Evolutionary conservation across 192 early-diverging fungal species (phyloP), one percentile per base, ranked within the genome.

Genomic region (Mortierella antarctica): DNA sequence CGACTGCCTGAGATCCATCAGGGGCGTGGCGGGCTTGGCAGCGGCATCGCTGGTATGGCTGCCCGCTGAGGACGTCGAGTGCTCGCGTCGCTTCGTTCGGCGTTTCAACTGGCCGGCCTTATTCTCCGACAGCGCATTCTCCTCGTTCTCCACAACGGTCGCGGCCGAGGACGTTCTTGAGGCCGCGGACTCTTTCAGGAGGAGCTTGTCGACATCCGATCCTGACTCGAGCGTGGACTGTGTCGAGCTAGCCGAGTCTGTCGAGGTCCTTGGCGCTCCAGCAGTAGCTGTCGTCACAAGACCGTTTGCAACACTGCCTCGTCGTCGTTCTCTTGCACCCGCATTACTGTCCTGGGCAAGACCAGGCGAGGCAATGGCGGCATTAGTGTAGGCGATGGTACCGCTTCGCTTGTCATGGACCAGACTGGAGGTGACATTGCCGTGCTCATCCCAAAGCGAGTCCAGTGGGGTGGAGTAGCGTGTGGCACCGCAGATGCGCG

Each of bases 401-500:
- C 75, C 75, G 0, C 57, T 42, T 5, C 60, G 57, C n/a, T 42
- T 64, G 6, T 79, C 69, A 11, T 70, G 49, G 13, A 79, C 69
- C 2, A 79, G 49, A 14, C 49, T 44, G 14, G 68, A 70, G 6
- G 57, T 58, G 0, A 57, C 68, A 47, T 71, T 20, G 13, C 75
- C 75, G 7, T 71, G 12, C 7, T 50, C 18, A 21, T 71, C 69
- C 75, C 75, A 79, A 10, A 75, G 67, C 4, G 46, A 20, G 47
- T 83, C 71, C 40, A 70, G 47, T 13, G 67, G 70, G 1, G 82
- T 81, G 7, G 62, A 46, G 12, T 54, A 71, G 44, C 49, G 46
- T 10, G 41, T 55, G 21, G 63, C 63, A 4, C 65, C 50, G 17
- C 88, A 89, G 45, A 89, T 74, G 10, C 87, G 73, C 2, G 85